phyloP scores from a whole-genome alignment of 306 rosid species.

The Psophocarpus tetragonolobus region DNA sequence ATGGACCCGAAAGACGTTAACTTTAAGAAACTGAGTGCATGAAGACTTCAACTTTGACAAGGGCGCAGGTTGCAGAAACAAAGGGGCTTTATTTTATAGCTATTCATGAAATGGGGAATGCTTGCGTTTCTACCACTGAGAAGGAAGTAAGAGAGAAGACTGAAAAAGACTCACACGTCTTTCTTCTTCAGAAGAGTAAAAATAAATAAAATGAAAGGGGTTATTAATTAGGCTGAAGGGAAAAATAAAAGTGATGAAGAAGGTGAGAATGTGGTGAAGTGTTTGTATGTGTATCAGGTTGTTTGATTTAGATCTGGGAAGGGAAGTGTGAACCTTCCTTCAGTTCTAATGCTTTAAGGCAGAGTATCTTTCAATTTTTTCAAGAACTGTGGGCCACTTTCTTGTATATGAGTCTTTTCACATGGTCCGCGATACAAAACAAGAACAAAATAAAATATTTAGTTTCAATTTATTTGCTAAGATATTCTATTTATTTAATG shows the following conservation, averaged over 20 bases:
- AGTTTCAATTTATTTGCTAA: neutral
- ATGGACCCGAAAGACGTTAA: conserved; percentile 5
- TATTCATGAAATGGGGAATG: conserved; percentile 31
- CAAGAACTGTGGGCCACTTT: conserved; percentile 36
- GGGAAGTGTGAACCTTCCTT: conserved; percentile 22
- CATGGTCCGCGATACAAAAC: conserved; percentile 23
- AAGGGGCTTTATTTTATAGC: conserved; percentile 27
- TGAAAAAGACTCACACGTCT: conserved; percentile 25
- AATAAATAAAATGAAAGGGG: neutral
- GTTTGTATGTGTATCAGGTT: conserved; percentile 50
- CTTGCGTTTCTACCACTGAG: neutral
- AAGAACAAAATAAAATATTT: neutral
- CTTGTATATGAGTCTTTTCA: neutral
- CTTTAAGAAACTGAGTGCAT: conserved; percentile 25
- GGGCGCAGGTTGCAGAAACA: neutral
- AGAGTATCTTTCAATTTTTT: conserved; percentile 20
- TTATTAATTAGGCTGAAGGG: neutral
- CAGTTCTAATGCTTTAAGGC: conserved; percentile 24
- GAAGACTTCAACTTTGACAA: conserved; percentile 20
- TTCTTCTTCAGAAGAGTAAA: conserved; percentile 27
- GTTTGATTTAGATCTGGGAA: conserved; percentile 52
- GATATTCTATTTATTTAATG: neutral
- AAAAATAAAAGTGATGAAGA: conserved; percentile 23
- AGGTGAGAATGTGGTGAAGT: conserved; percentile 44
- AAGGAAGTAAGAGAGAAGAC: conserved; percentile 1